phyloP scores from a whole-genome alignment of 495 filamentous ascomycete genomes.

The Neurospora hispaniola region DNA sequence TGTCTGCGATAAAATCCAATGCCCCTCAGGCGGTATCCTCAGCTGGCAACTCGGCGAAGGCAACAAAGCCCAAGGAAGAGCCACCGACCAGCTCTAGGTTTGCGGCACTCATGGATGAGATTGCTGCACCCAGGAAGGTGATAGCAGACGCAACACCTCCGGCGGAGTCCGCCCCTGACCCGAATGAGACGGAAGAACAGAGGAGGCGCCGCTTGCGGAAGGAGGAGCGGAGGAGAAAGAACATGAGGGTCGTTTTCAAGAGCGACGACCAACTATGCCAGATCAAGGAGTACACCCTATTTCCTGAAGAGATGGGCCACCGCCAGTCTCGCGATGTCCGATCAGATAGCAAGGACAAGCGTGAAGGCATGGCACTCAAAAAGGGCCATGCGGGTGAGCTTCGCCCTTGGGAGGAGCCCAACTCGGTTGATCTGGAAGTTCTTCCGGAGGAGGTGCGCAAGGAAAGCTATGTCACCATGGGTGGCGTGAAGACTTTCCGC shows the following conservation, averaged over 20 bases:
- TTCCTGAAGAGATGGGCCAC: constrained; percentile 72
- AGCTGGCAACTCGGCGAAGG: constrained; percentile 6
- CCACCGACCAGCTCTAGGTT: constrained; percentile 26
- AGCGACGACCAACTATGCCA: constrained; percentile 61
- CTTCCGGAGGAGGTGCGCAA: constrained; percentile 42
- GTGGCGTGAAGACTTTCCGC: constrained; percentile 45
- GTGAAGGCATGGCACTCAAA: constrained; percentile 73
- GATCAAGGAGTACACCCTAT: constrained; percentile 63
- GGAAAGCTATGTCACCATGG: constrained; percentile 51
- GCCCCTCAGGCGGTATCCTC: not conserved
- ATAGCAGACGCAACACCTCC: constrained; percentile 28
- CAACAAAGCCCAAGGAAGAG: constrained; percentile 13
- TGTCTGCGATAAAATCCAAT: constrained; percentile 5
- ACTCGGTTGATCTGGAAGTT: constrained; percentile 42
- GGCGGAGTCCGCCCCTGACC: constrained; percentile 33
- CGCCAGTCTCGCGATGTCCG: constrained; percentile 56
- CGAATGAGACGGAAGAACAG: constrained; percentile 69
- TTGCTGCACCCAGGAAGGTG: constrained; percentile 50
- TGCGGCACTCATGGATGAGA: constrained; percentile 47
- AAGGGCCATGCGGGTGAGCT: constrained; percentile 47
- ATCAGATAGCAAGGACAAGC: constrained; percentile 40
- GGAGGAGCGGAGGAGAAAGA: constrained; percentile 59
- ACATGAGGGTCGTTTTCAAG: constrained; percentile 56
- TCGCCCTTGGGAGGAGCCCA: constrained; percentile 25
- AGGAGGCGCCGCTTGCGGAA: constrained; percentile 64